Evolutionary conservation across 2,329 filamentous ascomycete genomes (phyloP).

Genomic region (Fusarium robinianum): DNA sequence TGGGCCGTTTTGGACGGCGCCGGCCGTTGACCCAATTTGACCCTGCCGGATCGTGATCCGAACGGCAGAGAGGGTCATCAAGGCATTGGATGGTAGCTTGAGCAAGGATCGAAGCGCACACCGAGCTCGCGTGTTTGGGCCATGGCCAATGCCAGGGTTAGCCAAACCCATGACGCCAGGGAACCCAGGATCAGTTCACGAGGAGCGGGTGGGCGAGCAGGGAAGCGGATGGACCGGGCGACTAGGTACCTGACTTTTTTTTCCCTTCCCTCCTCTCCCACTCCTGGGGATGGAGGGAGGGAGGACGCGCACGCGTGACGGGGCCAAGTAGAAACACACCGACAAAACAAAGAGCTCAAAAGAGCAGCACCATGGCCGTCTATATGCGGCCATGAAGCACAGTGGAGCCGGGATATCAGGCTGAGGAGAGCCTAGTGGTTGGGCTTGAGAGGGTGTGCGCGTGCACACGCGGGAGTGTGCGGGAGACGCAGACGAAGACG

Average conservation of each 20-base stretch:
- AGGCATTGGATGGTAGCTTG: slow-evolving; percentile 11
- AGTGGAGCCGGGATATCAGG: slow-evolving; percentile 41
- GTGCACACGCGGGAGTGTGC: slow-evolving; percentile 27
- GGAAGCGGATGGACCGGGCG: slow-evolving; percentile 20
- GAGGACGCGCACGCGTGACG: slow-evolving; percentile 39
- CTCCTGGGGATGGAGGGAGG: slow-evolving; percentile 15
- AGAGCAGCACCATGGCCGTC: slow-evolving; percentile 38
- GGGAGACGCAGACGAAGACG: slow-evolving; percentile 4
- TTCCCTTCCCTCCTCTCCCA: slow-evolving; percentile 2
- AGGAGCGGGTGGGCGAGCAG: slow-evolving; percentile 26
- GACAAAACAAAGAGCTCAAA: slow-evolving; percentile 40
- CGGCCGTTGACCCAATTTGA: slow-evolving; percentile 33
- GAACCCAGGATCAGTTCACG: slow-evolving; percentile 25
- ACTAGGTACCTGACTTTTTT: slow-evolving; percentile 24
- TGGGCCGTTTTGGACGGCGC: slow-evolving; percentile 37
- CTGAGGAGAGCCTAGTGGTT: slow-evolving; percentile 35
- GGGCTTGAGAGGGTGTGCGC: slow-evolving; percentile 25
- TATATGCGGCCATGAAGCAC: slow-evolving; percentile 43
- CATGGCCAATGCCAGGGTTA: slow-evolving; percentile 23
- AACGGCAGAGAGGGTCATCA: slow-evolving; percentile 18
- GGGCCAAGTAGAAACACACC: slow-evolving; percentile 41
- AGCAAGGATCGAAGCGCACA: slow-evolving; percentile 33
- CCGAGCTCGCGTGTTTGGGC: slow-evolving; percentile 31
- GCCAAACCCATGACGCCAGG: slow-evolving; percentile 32
- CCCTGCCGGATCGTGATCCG: slow-evolving; percentile 33